Conservation (phyloP, 495 filamentous ascomycete species). For the Aspergillus panamensis region DNA sequence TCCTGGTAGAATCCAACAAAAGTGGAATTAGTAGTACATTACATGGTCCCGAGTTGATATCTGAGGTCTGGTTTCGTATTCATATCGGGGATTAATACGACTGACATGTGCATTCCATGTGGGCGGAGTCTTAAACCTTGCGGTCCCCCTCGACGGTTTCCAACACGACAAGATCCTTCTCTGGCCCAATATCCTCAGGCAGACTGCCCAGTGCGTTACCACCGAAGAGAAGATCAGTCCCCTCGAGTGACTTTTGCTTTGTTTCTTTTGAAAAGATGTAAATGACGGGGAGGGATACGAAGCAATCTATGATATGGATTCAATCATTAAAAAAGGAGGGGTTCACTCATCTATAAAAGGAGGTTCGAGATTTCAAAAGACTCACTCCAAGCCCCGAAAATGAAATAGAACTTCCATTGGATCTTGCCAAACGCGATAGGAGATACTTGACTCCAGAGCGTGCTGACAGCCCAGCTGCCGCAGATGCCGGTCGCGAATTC, state of each 20-base stretch:
- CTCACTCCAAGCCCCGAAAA: slow-evolving; percentile 44
- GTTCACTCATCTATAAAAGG: background rate
- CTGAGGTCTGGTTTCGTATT: no score
- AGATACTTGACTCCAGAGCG: slow-evolving; percentile 49
- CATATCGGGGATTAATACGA: no score
- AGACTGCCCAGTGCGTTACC: slow-evolving; percentile 43
- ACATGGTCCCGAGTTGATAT: no score
- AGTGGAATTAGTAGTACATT: no score
- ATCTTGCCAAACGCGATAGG: slow-evolving; percentile 45
- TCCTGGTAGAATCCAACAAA: no score
- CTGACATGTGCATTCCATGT: no score
- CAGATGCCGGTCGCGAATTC: slow-evolving; percentile 44
- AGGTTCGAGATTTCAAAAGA: slow-evolving; percentile 1
- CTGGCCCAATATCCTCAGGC: slow-evolving; percentile 34
- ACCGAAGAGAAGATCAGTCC: slow-evolving; percentile 55
- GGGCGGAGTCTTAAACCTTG: slow-evolving; percentile 1
- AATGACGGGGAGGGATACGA: slow-evolving; percentile 36
- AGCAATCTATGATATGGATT: slow-evolving; percentile 26
- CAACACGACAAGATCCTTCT: slow-evolving; percentile 15
- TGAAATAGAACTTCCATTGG: slow-evolving; percentile 46
- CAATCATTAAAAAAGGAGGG: background rate
- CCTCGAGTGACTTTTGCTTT: slow-evolving; percentile 52
- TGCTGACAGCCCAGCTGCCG: slow-evolving; percentile 51
- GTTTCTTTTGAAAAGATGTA: slow-evolving; percentile 56
- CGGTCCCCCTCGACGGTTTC: slow-evolving; percentile 18